Conservation (phyloP, 2,329 filamentous ascomycete genomes). For the Stachybotrys echinatus region DNA sequence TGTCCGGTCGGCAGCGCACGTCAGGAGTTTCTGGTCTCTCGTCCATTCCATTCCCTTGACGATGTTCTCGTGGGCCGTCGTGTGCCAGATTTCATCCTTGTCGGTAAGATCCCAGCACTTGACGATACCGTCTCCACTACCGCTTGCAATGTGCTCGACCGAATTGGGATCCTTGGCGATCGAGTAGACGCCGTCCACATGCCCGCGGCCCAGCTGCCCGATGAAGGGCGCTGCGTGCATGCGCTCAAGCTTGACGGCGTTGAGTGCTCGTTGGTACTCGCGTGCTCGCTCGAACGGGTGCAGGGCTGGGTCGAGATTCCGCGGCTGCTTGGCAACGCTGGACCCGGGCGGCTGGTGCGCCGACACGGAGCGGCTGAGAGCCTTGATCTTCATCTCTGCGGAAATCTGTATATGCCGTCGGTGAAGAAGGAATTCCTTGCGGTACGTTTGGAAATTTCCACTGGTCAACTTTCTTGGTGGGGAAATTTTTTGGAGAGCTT, state of each 20-base stretch:
- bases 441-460: background rate
- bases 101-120: constrained; percentile 84
- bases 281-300: constrained; percentile 88
- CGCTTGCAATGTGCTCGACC: constrained; percentile 71
- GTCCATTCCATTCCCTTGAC: constrained; percentile 93
- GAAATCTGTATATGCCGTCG: background rate
- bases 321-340: constrained; percentile 58
- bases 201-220: constrained; percentile 79
- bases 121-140: constrained; percentile 85
- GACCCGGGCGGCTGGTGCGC: constrained; percentile 63
- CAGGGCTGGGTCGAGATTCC: constrained; percentile 75
- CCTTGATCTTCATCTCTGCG: constrained; percentile 52
- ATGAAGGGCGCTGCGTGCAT: constrained; percentile 78
- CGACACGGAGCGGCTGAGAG: constrained; percentile 59
- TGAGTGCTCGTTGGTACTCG: constrained; percentile 56
- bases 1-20: constrained; percentile 79
- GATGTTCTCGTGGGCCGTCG: constrained; percentile 84
- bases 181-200: constrained; percentile 81
- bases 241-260: constrained; percentile 87
- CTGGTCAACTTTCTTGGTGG: constrained; percentile 12
- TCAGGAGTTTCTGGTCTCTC: constrained; percentile 74
- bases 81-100: constrained; percentile 69
- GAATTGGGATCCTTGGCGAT: constrained; percentile 76
- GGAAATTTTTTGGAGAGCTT: constrained; percentile 22
- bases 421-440: background rate